phyloP scores from a whole-genome alignment of 768 basidiomycete genomes.

The Hericium erinaceus region DNA sequence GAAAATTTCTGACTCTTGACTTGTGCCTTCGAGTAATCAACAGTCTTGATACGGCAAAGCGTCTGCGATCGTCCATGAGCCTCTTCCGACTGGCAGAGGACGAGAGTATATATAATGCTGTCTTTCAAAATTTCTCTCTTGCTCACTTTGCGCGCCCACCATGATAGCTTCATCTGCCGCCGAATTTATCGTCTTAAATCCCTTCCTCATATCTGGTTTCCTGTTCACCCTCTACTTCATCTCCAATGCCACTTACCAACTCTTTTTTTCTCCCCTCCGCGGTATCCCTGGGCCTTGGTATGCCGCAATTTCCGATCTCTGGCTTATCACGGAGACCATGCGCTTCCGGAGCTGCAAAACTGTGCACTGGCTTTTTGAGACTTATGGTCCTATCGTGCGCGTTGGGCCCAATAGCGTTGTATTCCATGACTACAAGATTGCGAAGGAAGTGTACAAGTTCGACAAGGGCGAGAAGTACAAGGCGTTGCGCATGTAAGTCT shows the following conservation, averaged over 20 bases:
- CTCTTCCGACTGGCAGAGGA: too few species aligned
- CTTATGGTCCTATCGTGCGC: constrained; percentile 66
- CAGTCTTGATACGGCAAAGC: too few species aligned
- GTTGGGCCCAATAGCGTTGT: constrained; percentile 72
- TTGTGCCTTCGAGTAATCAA: too few species aligned
- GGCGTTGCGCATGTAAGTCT: constrained; percentile 66
- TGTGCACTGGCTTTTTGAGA: constrained; percentile 53
- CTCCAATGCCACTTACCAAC: constrained; percentile 24
- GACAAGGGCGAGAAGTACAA: constrained; percentile 79
- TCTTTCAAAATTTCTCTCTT: too few species aligned
- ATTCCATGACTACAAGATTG: constrained; percentile 63
- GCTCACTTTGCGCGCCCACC: too few species aligned
- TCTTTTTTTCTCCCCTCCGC: constrained; percentile 58
- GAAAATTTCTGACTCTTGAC: too few species aligned
- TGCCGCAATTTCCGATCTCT: constrained; percentile 58
- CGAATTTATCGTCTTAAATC: too few species aligned
- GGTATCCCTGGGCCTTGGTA: constrained; percentile 73
- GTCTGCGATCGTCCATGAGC: too few species aligned
- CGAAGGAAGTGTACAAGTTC: constrained; percentile 70
- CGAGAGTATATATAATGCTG: too few species aligned
- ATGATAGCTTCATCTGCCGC: too few species aligned
- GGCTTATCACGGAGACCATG: constrained; percentile 57
- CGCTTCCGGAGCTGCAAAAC: constrained; percentile 63
- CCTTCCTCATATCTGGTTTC: not conserved
- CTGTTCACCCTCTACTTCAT: constrained; percentile 13